Conservation (phyloP, 2,329 filamentous ascomycete species). For the Coniochaeta sp. region DNA sequence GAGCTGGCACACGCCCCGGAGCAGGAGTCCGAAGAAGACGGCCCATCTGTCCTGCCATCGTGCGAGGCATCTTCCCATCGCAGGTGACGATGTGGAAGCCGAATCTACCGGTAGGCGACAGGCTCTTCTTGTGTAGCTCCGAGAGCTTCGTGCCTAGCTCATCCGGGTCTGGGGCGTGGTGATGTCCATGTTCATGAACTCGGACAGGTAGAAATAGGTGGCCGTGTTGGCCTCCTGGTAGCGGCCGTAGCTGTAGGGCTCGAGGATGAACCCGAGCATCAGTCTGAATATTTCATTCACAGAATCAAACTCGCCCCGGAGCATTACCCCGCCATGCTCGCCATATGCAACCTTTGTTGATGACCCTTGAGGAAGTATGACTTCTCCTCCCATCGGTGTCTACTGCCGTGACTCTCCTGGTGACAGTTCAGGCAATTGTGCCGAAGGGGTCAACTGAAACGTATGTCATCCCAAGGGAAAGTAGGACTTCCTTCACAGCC, state of each 20-base stretch:
- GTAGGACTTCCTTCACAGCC: neutral
- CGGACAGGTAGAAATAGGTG: conserved; percentile 12
- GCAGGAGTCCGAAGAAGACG: conserved; percentile 14
- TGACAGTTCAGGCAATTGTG: too few relatives aligned
- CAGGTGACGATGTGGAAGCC: conserved; percentile 17
- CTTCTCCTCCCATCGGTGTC: too few relatives aligned
- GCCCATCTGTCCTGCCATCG: conserved; percentile 15
- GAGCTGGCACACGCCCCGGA: conserved; percentile 14
- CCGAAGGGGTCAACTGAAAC: too few relatives aligned
- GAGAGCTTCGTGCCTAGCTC: conserved; percentile 9
- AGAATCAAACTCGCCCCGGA: neutral
- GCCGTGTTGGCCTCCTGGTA: neutral
- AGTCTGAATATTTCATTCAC: neutral
- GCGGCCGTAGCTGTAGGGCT: neutral
- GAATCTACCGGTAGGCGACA: conserved; percentile 17
- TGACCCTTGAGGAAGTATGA: too few relatives aligned
- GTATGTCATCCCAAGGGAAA: too few relatives aligned
- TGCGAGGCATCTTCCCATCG: conserved; percentile 14
- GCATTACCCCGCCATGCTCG: neutral
- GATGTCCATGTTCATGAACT: conserved; percentile 13
- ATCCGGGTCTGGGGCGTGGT: conserved; percentile 1
- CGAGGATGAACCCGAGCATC: neutral
- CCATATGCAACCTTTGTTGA: neutral
- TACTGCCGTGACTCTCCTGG: too few relatives aligned
- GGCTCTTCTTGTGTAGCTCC: conserved; percentile 11